These are phyloP conservation scores for Rhamnella rubrinervis DNA, from an alignment of 331 rosid species.

Conservation along the genomic window DNA sequence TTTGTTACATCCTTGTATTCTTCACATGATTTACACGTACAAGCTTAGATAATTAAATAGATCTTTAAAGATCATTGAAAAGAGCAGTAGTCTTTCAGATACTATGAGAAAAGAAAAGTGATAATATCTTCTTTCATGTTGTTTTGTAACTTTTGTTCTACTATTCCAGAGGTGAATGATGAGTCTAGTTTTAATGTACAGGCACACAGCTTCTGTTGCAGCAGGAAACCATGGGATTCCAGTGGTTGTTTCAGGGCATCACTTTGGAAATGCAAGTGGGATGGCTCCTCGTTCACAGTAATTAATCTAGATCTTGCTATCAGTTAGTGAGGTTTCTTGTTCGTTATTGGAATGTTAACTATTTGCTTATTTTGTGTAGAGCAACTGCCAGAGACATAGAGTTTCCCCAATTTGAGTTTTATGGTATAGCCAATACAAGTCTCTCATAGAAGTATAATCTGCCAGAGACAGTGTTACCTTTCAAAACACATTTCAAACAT, in stretches of 20 bases:
- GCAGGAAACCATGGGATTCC: constrained; percentile 99
- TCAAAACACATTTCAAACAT: no score
- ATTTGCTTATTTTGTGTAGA: neutral
- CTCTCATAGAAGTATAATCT: no score
- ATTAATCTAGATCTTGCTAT: constrained; percentile 35
- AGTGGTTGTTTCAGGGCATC: constrained; percentile 89
- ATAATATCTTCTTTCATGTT: constrained; percentile 12
- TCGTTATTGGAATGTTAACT: neutral
- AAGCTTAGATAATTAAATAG: neutral
- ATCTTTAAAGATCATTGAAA: neutral
- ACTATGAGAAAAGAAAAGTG: neutral
- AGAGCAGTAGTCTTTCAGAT: neutral
- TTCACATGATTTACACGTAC: neutral
- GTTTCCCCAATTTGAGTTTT: no score
- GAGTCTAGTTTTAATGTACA: constrained; percentile 39
- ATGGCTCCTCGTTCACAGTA: constrained; percentile 99
- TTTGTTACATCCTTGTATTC: neutral
- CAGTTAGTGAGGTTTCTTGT: constrained; percentile 1
- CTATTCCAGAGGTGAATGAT: constrained; percentile 15
- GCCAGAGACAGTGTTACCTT: no score
- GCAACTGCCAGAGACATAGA: no score
- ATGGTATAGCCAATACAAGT: no score
- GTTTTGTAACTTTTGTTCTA: constrained; percentile 1
- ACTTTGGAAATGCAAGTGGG: constrained; percentile 97
- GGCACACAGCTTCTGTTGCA: constrained; percentile 97